phyloP scores from a whole-genome alignment of 2,329 filamentous ascomycete genomes.

The Pseudogymnoascus sp. region DNA sequence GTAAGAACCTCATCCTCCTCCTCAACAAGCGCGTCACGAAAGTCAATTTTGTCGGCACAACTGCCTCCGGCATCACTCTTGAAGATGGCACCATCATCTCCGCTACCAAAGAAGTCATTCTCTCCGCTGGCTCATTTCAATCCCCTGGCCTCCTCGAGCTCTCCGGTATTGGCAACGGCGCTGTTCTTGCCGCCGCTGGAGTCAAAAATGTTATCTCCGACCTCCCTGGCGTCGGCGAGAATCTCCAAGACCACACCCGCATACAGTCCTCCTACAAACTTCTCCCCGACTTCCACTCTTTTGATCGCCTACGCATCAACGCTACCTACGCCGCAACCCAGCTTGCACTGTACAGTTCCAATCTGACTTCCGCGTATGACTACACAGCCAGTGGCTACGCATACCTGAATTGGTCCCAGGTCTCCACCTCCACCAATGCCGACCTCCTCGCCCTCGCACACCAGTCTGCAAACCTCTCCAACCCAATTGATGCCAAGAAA shows the following conservation, averaged over 20 bases:
- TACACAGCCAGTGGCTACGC: conserved; percentile 29
- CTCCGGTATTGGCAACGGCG: conserved; percentile 39
- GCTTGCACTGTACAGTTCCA: conserved; percentile 23
- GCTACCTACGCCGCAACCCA: conserved; percentile 26
- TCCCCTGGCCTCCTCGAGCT: conserved; percentile 44
- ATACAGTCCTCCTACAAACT: conserved; percentile 20
- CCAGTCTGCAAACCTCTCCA: conserved; percentile 23
- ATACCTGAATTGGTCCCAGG: conserved; percentile 35
- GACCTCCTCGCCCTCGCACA: conserved; percentile 28
- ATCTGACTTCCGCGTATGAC: conserved; percentile 16
- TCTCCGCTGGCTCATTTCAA: conserved; percentile 43
- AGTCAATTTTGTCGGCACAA: conserved; percentile 43
- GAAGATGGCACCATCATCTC: conserved; percentile 13
- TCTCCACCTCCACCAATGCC: conserved; percentile 26
- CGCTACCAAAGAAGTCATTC: conserved; percentile 35
- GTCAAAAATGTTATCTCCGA: conserved; percentile 36
- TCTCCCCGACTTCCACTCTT: conserved; percentile 14
- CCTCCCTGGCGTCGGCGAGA: conserved; percentile 43
- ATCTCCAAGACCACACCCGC: conserved; percentile 37
- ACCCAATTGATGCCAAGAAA: conserved; percentile 32
- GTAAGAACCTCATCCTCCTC: conserved; percentile 64
- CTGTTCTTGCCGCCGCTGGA: conserved; percentile 35
- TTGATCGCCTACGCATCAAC: conserved; percentile 18
- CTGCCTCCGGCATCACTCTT: conserved; percentile 10
- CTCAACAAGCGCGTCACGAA: conserved; percentile 79